These are phyloP conservation scores for Pistacia vera DNA, from an alignment of 345 rosid genomes.

Conservation along the genomic window DNA sequence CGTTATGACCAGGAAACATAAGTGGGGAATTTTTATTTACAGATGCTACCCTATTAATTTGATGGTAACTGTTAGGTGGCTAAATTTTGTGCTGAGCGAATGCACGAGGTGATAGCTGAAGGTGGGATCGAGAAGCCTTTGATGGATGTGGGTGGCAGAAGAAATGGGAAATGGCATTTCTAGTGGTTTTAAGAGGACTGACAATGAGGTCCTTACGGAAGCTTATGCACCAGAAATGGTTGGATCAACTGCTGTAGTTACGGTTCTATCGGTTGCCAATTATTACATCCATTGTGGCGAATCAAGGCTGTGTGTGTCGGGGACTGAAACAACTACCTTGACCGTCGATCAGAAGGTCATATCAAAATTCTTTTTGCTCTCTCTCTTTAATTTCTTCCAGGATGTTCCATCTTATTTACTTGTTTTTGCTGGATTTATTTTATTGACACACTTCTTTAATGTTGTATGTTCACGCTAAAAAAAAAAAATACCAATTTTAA, in stretches of 20 bases:
- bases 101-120: conserved; percentile 59
- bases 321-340: conserved; percentile 45
- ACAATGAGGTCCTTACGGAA: conserved; percentile 36
- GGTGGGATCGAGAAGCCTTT: conserved; percentile 38
- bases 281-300: conserved; percentile 64
- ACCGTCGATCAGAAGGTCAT: conserved; percentile 65
- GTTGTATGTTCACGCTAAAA: too few relatives aligned
- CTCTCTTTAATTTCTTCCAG: background rate
- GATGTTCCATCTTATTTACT: background rate
- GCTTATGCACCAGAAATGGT: conserved; percentile 56
- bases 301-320: conserved; percentile 59
- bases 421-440: background rate
- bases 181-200: conserved; percentile 46
- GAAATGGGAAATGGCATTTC: conserved; percentile 51
- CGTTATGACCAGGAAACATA: too few relatives aligned
- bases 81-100: conserved; percentile 49
- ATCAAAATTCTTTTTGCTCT: conserved; percentile 6
- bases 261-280: conserved; percentile 59
- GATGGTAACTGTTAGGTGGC: conserved; percentile 46
- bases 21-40: background rate
- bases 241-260: conserved; percentile 65
- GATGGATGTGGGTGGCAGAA: conserved; percentile 46
- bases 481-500: too few relatives aligned
- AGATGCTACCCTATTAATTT: background rate
- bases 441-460: background rate